phyloP scores from a whole-genome alignment of 768 basidiomycete species.

The Kwoniella dejecticola region DNA sequence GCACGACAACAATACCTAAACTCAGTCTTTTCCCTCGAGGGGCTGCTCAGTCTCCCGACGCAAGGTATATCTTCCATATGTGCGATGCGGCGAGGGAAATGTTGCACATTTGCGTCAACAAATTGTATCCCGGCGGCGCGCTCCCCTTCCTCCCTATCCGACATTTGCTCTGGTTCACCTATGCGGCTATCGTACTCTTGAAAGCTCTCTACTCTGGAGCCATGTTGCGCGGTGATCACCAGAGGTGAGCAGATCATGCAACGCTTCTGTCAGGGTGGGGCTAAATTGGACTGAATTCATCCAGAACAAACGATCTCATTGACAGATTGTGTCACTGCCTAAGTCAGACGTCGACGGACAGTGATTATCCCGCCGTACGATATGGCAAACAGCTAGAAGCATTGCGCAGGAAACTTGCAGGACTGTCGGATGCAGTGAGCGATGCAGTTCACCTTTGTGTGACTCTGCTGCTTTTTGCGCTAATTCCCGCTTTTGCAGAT shows the following conservation, averaged over 20 bases:
- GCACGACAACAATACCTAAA: constrained; percentile 20
- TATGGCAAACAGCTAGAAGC: constrained; percentile 46
- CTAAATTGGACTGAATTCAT: constrained; percentile 4
- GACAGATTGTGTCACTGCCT: constrained; percentile 47
- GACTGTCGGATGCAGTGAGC: constrained; percentile 36
- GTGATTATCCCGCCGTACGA: constrained; percentile 47
- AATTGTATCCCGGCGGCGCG: constrained; percentile 46
- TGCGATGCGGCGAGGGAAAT: constrained; percentile 49
- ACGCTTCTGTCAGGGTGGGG: background rate
- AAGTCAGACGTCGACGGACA: constrained; percentile 37
- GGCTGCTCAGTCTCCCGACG: constrained; percentile 43
- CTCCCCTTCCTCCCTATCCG: constrained; percentile 49
- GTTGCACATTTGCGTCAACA: constrained; percentile 48
- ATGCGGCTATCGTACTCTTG: constrained; percentile 50
- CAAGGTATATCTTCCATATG: constrained; percentile 52
- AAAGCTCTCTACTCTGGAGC: constrained; percentile 54
- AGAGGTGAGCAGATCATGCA: constrained; percentile 28
- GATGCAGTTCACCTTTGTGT: too few species aligned
- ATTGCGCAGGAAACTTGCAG: constrained; percentile 38
- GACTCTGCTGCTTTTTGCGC: too few species aligned
- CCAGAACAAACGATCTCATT: constrained; percentile 45
- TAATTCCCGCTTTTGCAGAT: too few species aligned
- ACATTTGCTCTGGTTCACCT: constrained; percentile 52
- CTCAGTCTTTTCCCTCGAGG: constrained; percentile 49
- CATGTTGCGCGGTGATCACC: constrained; percentile 50